phyloP scores from a whole-genome alignment of 2,329 filamentous ascomycete genomes.

The Penicillium hordei region DNA sequence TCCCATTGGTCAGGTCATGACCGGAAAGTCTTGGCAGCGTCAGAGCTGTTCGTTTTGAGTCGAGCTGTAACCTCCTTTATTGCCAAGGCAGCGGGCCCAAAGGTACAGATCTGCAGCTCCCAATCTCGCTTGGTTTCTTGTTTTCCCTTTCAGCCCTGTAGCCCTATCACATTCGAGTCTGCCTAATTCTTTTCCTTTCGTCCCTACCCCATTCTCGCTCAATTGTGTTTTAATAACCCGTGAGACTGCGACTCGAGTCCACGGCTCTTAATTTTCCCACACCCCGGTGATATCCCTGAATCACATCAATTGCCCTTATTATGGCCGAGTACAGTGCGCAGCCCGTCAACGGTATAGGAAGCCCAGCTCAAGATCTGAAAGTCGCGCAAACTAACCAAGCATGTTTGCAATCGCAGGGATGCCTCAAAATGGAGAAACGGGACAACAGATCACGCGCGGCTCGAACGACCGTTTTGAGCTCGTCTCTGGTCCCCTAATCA shows the following conservation, averaged over 20 bases:
- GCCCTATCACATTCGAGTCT: slow-evolving; percentile 19
- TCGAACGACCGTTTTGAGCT: slow-evolving; percentile 39
- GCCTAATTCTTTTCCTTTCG: slow-evolving; percentile 5
- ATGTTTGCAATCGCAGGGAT: slow-evolving; percentile 16
- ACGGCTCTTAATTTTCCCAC: background rate
- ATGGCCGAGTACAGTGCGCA: slow-evolving; percentile 21
- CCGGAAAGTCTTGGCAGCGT: slow-evolving; percentile 21
- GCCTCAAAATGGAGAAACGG: slow-evolving; percentile 24
- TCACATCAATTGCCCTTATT: slow-evolving; percentile 7
- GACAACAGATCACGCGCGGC: slow-evolving; percentile 9
- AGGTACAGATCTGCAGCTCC: slow-evolving; percentile 14
- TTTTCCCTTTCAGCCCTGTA: slow-evolving; percentile 25
- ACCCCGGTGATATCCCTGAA: background rate
- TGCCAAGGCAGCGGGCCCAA: slow-evolving; percentile 7
- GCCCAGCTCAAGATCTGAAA: background rate
- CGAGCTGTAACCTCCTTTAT: slow-evolving; percentile 1
- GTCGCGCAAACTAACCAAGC: slow-evolving; percentile 2
- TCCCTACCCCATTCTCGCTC: background rate
- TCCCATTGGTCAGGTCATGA: background rate
- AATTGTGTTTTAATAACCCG: slow-evolving; percentile 3
- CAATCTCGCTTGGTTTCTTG: slow-evolving; percentile 21
- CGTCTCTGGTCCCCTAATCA: slow-evolving; percentile 50
- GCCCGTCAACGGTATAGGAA: slow-evolving; percentile 20
- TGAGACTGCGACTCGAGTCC: slow-evolving; percentile 2
- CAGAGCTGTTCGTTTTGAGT: slow-evolving; percentile 14